phyloP scores from a whole-genome alignment of 2,329 filamentous ascomycete species.

The Scorias spongiosa region DNA sequence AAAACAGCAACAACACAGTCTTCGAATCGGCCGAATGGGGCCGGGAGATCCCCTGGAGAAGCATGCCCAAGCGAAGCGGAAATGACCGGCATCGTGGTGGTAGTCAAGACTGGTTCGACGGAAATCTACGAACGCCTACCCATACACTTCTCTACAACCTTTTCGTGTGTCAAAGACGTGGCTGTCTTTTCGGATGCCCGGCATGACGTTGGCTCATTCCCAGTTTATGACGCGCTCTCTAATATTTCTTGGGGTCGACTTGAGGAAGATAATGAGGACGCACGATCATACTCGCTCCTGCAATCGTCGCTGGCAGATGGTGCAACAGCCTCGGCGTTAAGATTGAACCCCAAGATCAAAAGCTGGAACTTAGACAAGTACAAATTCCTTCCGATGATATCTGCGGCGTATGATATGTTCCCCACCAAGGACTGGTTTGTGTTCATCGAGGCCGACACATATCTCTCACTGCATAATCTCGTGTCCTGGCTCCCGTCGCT shows the following conservation, averaged over 20 bases:
- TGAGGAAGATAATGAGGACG: neutral
- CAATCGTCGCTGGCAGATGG: neutral
- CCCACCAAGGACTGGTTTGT: constrained; percentile 36
- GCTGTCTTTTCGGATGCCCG: constrained; percentile 36
- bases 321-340: neutral
- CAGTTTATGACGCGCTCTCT: constrained; percentile 11
- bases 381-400: constrained; percentile 38
- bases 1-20: too few species aligned
- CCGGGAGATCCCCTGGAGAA: neutral
- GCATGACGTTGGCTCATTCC: constrained; percentile 24
- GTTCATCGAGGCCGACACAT: constrained; percentile 39
- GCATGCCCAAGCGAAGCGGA: neutral
- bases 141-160: constrained; percentile 35
- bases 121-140: constrained; percentile 39
- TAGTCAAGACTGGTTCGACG: constrained; percentile 42
- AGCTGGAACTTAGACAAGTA: constrained; percentile 38
- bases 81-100: constrained; percentile 31
- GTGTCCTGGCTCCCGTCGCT: constrained; percentile 33
- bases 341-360: constrained; percentile 5
- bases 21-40: too few species aligned
- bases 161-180: constrained; percentile 32
- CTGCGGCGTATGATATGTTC: constrained; percentile 25
- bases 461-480: constrained; percentile 24
- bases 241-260: neutral
- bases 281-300: neutral